These are phyloP conservation scores for Durio zibethinus DNA, from an alignment of 345 rosid genomes.

Conservation along the genomic window DNA sequence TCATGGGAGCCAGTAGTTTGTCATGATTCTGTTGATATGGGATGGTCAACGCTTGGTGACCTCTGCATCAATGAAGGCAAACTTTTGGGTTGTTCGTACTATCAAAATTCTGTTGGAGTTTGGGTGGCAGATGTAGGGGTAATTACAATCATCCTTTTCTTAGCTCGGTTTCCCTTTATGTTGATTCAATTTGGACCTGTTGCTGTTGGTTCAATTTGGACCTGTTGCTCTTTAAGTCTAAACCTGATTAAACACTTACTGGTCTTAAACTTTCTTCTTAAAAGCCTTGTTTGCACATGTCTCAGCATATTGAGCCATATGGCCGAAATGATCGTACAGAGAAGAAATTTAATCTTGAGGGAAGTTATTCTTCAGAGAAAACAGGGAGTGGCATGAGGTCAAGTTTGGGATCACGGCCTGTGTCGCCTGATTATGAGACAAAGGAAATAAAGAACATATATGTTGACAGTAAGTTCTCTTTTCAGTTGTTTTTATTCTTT, in stretches of 20 bases:
- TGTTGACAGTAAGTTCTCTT: slow-evolving; percentile 74
- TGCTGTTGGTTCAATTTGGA: slow-evolving; percentile 5
- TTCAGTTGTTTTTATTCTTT: neutral
- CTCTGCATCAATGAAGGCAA: slow-evolving; percentile 81
- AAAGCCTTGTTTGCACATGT: slow-evolving; percentile 5
- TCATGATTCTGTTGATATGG: slow-evolving; percentile 82
- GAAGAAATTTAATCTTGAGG: slow-evolving; percentile 40
- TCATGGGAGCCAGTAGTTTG: slow-evolving; percentile 98
- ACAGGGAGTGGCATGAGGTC: slow-evolving; percentile 39
- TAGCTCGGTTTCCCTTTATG: slow-evolving; percentile 14
- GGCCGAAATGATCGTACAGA: slow-evolving; percentile 49
- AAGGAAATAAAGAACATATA: slow-evolving; percentile 94
- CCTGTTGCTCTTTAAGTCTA: slow-evolving; percentile 3
- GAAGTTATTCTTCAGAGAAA: slow-evolving; percentile 46
- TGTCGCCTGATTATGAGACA: slow-evolving; percentile 66
- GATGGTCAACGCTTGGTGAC: slow-evolving; percentile 93
- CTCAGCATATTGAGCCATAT: slow-evolving; percentile 80
- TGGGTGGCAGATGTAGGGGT: slow-evolving; percentile 91
- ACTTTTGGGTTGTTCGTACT: slow-evolving; percentile 83
- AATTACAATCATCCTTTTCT: slow-evolving; percentile 18
- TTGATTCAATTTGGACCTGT: slow-evolving; percentile 1
- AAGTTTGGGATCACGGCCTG: slow-evolving; percentile 30
- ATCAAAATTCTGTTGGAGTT: slow-evolving; percentile 74
- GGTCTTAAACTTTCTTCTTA: slow-evolving; percentile 15
- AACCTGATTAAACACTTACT: neutral